These are phyloP conservation scores for Pleurotus platypus DNA, from an alignment of 768 basidiomycete genomes.

Conservation along the genomic window DNA sequence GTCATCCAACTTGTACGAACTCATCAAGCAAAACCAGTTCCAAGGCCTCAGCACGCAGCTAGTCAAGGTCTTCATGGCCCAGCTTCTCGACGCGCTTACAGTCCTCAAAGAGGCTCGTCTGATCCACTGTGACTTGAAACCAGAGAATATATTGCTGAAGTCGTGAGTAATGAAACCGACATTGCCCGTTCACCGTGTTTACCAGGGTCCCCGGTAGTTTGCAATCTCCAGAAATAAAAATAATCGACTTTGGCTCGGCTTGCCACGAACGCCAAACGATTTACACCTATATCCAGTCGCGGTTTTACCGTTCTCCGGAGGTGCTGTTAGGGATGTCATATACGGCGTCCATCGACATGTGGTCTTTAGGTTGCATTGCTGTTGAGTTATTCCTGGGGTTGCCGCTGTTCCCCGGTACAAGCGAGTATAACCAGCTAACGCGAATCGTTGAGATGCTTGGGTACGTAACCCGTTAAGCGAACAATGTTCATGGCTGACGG, in stretches of 20 bases:
- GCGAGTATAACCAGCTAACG: conserved; percentile 98
- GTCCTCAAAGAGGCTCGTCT: conserved; percentile 93
- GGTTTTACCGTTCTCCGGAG: conserved; percentile 98
- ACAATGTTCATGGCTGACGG: not conserved
- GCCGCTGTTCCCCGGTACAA: conserved; percentile 96
- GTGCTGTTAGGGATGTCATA: conserved; percentile 94
- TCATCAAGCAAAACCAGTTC: conserved; percentile 99
- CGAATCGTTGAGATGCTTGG: conserved; percentile 98
- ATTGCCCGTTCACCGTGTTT: not conserved
- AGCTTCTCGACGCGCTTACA: conserved; percentile 87
- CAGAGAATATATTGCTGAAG: conserved; percentile 96
- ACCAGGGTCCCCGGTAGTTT: conserved; percentile 45
- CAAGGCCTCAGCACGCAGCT: conserved; percentile 95
- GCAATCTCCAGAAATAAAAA: conserved; percentile 97
- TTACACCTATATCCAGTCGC: conserved; percentile 98
- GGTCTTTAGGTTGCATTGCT: conserved; percentile 97
- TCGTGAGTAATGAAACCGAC: conserved; percentile 48
- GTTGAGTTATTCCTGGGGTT: conserved; percentile 96
- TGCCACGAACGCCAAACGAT: conserved; percentile 99
- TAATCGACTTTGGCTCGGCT: conserved; percentile 98
- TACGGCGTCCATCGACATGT: conserved; percentile 97
- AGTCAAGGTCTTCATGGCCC: conserved; percentile 97
- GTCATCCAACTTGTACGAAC: conserved; percentile 95
- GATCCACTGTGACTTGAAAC: conserved; percentile 98
- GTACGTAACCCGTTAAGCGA: conserved; percentile 42